A percentile compares a stretch with the other conserved stretches of the same genome.
Conservation (phyloP, 2,329 filamentous ascomycete genomes). For the Arthrobotrys megalospora region DNA sequence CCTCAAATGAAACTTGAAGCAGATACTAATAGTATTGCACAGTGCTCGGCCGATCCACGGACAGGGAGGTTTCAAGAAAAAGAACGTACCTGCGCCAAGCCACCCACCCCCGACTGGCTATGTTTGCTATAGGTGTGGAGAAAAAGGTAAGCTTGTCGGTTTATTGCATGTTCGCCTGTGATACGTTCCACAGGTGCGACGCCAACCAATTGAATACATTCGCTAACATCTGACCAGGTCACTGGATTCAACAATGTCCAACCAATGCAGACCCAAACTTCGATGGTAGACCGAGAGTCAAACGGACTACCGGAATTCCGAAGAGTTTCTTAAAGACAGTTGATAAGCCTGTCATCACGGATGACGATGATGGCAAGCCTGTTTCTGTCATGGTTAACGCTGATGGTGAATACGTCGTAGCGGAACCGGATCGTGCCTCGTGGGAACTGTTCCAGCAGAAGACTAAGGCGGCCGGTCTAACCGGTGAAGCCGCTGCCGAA, state of each 20-base stretch:
- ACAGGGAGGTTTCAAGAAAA: conserved; percentile 72
- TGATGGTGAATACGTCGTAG: conserved; percentile 96
- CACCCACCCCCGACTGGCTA: conserved; percentile 95
- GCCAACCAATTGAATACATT: conserved; percentile 4
- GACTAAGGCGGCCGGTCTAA: conserved; percentile 79
- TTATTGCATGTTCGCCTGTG: conserved; percentile 11
- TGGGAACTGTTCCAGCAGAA: conserved; percentile 99
- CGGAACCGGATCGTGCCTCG: conserved; percentile 92
- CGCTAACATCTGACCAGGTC: conserved; percentile 71
- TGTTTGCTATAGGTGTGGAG: conserved; percentile 94
- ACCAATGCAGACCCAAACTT: conserved; percentile 99
- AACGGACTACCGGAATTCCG: conserved; percentile 96
- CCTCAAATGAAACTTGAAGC: neutral
- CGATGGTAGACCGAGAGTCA: conserved; percentile 92
- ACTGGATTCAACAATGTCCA: conserved; percentile 98
- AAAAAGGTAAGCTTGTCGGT: conserved; percentile 77
- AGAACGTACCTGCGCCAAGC: conserved; percentile 77
- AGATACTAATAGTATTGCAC: conserved; percentile 60
- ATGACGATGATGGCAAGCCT: conserved; percentile 83
- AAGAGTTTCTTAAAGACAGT: conserved; percentile 95
- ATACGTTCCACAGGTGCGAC: conserved; percentile 35
- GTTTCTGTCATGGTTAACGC: conserved; percentile 96
- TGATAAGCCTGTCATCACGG: conserved; percentile 86
- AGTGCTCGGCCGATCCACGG: conserved; percentile 69
- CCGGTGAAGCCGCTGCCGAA: conserved; percentile 83